Evolutionary conservation across 805 yeast genomes (phyloP), one percentile per base, ranked within the genome.

Genomic region (Candida methanosorbosa): DNA sequence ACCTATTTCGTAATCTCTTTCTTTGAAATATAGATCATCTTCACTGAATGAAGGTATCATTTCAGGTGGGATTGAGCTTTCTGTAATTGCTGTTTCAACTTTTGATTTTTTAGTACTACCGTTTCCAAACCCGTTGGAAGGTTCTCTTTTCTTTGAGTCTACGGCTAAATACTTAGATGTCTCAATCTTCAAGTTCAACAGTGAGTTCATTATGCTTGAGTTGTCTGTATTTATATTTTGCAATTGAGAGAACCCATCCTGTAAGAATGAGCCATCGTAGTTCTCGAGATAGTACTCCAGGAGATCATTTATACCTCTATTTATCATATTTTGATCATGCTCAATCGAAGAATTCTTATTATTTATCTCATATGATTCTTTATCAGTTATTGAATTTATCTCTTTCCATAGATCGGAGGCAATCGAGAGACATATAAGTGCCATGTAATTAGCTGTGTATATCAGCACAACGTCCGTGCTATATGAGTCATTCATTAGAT

Each of bases 361-460:
- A 18, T 28, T 33, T 12, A 21, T 30, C 32, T n/a, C 19, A 32
- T 24, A 14, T 22, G 18, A 12, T 3, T 30, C 32, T 12, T 17
- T 9, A 9, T n/a, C 19, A 8, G 13, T 8, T 14, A 6, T 13
- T 18, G 15, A 18, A 5, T 39, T 40, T 16, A 52, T 30, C 27
- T 52, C 56, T 29, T 46, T 50, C 39, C 48, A 48, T 2, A 56
- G 35, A n/a, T 50, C 34, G 9, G 41, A 23, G 16, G 90, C 73
- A 20, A 85, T 62, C 29, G 72, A 72, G 29, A 86, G 56, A 20
- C 75, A 68, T 3, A 85, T 81, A 34, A 84, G 49, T 0, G 95
- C 86, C 22, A 81, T 72, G 19, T 79, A 68, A 52, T 85, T 90
- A 4, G 84, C 78, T 1, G 95, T 92, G 8, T 75, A 68, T 46